Evolutionary conservation across 768 basidiomycete species (phyloP), one percentile per base, ranked within the genome.

Genomic region (Boletus insuetus): DNA sequence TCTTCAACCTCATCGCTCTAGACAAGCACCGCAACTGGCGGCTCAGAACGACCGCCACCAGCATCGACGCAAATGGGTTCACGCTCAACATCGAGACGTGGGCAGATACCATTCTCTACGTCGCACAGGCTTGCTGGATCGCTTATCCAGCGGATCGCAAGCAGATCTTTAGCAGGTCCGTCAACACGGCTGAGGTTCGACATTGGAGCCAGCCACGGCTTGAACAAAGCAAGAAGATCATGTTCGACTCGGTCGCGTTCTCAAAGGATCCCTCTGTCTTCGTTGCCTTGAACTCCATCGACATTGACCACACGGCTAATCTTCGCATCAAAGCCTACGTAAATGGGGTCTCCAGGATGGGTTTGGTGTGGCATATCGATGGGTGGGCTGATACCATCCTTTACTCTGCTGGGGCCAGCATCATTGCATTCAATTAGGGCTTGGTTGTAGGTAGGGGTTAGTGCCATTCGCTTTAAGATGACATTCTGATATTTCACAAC

Each of bases 111-210:
- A 9, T 51, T 32, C 44, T 64, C 6, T 9, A 53, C 13, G 10
- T 10, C 2, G 58, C 40, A 1, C 17, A 38, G 9, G 60, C 54
- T 9, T 49, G 56, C 12, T 65, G 63, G 63, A 50, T 65, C n/a
- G 63, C 63, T 16, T 62, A 62, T 43, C 63, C 63, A n/a, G 51
- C 49, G n/a, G 56, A 64, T 22, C 60, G 63, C 32, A 22, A 49
- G 14, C 51, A 56, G n/a, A 62, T 62, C 14, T 64, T 55, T 22
- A 54, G 56, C 35, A 54, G 49, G 3, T 54, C 63, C 4, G n/a
- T 64, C 50, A 44, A 45, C 13, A 64, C 63, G n/a, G 7, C 24
- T 47, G 56, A 44, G 32, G 19, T 34, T 12, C 26, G 50, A 7
- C 20, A 22, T 11, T n/a, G 29, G 31, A 29, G 40, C 11, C 2